Base-by-base conservation (phyloP, 768 basidiomycete species). In the Mycena alexandri region DNA sequence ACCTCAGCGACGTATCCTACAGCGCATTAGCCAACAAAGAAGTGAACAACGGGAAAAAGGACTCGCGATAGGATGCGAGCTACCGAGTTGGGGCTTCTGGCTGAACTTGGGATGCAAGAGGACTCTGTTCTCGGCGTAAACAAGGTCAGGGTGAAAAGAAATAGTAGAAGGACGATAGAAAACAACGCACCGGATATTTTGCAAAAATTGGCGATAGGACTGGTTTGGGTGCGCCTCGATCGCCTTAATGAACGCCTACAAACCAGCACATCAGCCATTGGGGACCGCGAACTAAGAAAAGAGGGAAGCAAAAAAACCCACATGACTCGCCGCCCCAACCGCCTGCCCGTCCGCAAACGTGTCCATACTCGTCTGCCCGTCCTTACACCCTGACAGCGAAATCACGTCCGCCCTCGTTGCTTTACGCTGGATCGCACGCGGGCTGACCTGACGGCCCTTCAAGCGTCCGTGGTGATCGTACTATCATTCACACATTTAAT, bases 281-380 rank as follows among this genome's bases (percentile, higher is more conserved):
- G 2, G 38, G 4, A 38, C 38, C 29, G 29, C 29, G 24, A 59
- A n/a, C 1, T 5, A 50, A 36, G 57, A 36, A 58, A 42, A 24
- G 5, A 24, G 53, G 53, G 16, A 38, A 17, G 17, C 42, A n/a
- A 16, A 58, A 63, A 24, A n/a, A 51, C 90, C 52, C 74, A 92
- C 92, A 77, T 90, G 83, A 76, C 91, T 92, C 90, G 93, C 93
- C 4, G 92, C 92, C 2, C 92, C 92, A 9, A 90, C 89, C 0
- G 91, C 89, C 4, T 86, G 80, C 25, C 90, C 90, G 25, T 82
- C 83, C 34, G 85, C 80, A 55, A 86, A 86, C 1, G 90, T 91
- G 73, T 93, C 92, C 0, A 90, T 88, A 72, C 91, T 93, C 0
- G 86, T 92, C 76, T 92, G 87, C 36, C 83, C 83, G 75, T 93